Evolutionary conservation across 306 rosid genomes (phyloP), one percentile per base, ranked within the genome.

Genomic region (Bauhinia variegata): DNA sequence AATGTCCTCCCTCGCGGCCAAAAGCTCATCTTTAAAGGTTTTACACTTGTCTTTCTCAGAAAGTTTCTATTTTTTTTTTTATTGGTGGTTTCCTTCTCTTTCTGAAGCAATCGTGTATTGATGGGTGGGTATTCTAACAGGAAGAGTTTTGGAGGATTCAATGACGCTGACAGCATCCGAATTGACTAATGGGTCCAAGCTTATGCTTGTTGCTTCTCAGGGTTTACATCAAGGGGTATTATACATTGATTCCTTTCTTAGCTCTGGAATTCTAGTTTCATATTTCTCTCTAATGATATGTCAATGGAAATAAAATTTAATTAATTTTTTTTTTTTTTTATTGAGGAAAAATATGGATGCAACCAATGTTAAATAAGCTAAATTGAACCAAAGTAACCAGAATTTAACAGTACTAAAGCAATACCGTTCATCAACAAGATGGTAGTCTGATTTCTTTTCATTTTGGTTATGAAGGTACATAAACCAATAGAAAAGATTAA

Each of bases 161-260:
- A 11, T 79, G 76, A 84, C 98, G 8, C 64, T 92, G 81, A 68
- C 61, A 19, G 89, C 87, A 15, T 86, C 85, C 30, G 86, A 81
- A 12, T 52, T 92, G 79, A 58, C 60, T 28, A 78, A 80, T 78
- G 96, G 96, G 4, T 79, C 96, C 55, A 89, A 84, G 77, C 53
- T 92, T 61, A 92, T 92, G 98, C 96, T 92, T 74, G 70, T 92
- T 80, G 96, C 98, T 68, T 84, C 96, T 43, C 88, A 87, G 85
- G 96, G 96, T 32, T 85, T 92, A 76, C 85, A 87, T 67, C 98
- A 92, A 87, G 98, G 98, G 96, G 98, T 92, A 89, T 31, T 42
- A 4, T 52, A 7, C 48, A 19, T 72, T 52, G 9, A 4, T 6
- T 67, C 31, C 39, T 17, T 49, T 28, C 9, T 44, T 32, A 47